Evolutionary conservation across 2,329 filamentous ascomycete species (phyloP), one percentile per base, ranked within the genome.

Genomic region (Aspergillus uvarum): DNA sequence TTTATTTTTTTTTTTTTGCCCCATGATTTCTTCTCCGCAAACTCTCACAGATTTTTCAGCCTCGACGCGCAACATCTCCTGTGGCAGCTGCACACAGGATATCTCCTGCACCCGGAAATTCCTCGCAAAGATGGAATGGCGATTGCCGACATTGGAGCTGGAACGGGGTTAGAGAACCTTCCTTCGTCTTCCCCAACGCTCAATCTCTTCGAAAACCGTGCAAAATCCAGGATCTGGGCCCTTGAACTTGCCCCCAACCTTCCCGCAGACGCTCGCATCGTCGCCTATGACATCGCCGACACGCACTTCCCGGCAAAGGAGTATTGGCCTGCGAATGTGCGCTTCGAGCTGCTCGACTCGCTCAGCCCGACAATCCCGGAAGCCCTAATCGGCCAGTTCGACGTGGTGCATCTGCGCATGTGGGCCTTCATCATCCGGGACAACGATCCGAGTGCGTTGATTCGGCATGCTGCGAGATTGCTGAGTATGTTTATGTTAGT

Each of bases 371-470:
- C 38, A 22, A 48, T 63, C 2, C 63, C 68, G 7, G 7, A 8
- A 29, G 26, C 26, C 26, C 26, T 29, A 5, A 38, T 31, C n/a
- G 61, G 61, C 1, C 58, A 62, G 35, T 68, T 65, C 29, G 67
- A 69, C 54, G 63, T 67, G 22, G 63, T 68, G 0, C 67, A 66
- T 60, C 24, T 68, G 14, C 62, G 65, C 16, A 47, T 63, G 63
- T 62, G 63, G 61, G 51, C 58, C 4, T 54, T 56, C 47, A 63
- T 57, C 47, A 2, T 61, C 22, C 49, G 51, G 22, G 52, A 58
- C 35, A 58, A 48, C 24, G 50, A 63, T 58, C 51, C 52, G 24
- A 29, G 42, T 14, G 7, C 59, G 26, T 29, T 67, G 51, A 59
- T 63, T 21, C 11, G 54, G 1, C 47, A 67, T 53, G 62, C 58